phyloP scores from a whole-genome alignment of 805 yeast genomes.

The Barnettozyma botsteinii region DNA sequence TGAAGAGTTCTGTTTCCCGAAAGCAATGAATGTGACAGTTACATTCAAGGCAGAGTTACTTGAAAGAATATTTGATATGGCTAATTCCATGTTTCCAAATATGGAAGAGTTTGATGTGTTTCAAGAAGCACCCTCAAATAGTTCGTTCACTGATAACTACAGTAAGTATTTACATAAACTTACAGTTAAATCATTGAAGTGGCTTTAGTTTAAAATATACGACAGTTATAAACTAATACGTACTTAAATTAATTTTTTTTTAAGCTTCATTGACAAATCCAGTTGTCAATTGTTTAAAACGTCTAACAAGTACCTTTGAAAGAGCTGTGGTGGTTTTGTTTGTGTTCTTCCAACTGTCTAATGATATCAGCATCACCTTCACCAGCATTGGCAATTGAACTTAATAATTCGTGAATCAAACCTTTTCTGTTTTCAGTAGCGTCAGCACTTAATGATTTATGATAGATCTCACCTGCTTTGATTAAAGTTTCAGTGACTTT shows the following conservation, averaged over 20 bases:
- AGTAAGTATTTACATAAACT: too few species aligned
- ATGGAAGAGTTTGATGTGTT: too few species aligned
- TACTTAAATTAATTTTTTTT: too few species aligned
- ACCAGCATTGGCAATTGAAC: conserved; percentile 53
- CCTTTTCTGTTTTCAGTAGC: conserved; percentile 23
- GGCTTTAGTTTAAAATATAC: too few species aligned
- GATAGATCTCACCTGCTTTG: conserved; percentile 35
- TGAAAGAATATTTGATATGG: background rate
- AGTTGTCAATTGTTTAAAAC: too few species aligned
- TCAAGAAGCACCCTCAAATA: too few species aligned
- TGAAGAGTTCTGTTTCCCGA: background rate
- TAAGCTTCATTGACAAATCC: too few species aligned
- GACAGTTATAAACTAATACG: too few species aligned
- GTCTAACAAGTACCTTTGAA: conserved; percentile 25
- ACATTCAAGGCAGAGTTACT: background rate
- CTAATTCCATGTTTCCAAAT: background rate
- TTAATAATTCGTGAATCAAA: conserved; percentile 41
- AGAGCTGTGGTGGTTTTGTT: conserved; percentile 21
- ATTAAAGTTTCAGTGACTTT: conserved; percentile 47
- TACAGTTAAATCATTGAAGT: too few species aligned
- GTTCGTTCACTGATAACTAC: too few species aligned
- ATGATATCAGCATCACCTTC: conserved; percentile 30
- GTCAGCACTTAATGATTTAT: conserved; percentile 7
- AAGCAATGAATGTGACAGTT: background rate
- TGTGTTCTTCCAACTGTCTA: conserved; percentile 18